Evolutionary conservation across 2,329 filamentous ascomycete species (phyloP), one percentile per base, ranked within the genome.

Genomic region (Alternaria infectoria): DNA sequence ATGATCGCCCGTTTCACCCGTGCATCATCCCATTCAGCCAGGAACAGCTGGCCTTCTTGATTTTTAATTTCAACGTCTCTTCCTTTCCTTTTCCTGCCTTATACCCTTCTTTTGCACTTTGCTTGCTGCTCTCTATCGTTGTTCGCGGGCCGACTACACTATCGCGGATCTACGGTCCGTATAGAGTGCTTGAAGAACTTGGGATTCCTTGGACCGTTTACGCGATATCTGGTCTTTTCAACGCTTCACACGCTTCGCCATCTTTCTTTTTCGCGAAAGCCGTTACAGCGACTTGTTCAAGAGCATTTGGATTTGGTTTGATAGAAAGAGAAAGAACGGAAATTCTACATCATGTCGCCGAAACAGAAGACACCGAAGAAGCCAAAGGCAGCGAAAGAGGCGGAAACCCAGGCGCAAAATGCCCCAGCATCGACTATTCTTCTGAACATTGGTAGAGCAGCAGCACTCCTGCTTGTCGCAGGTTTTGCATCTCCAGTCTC

Each of bases 401-500:
- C 71, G 5, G 68, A 71, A 45, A 70, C 64, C 57, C 65, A 72
- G 60, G 57, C 74, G 54, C 68, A 67, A 61, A 67, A 73, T 52
- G 57, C 70, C 17, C 63, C 73, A 23, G 55, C 69, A 32, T 68
- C 73, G 12, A 71, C 67, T 10, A 46, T 78, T 3, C 55, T 79
- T 26, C 75, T 72, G 45, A 77, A 76, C 64, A 66, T 77, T n/a
- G 73, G 69, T 28, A 69, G 73, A 50, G 79, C 80, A 50, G 69
- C 69, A 59, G 76, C 74, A 17, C 74, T 90, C 15, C 81, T 90
- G 65, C 70, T 83, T 25, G 82, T 91, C 49, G 85, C 87, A 10
- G 91, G 89, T 47, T 76, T 90, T 45, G 89, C 87, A 64, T 90
- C 91, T 50, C 88, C 89, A 66, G 87, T 91, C 61, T 95, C 92